Base-by-base conservation (phyloP, 2,329 filamentous ascomycete genomes). In the Monilinia polystroma region DNA sequence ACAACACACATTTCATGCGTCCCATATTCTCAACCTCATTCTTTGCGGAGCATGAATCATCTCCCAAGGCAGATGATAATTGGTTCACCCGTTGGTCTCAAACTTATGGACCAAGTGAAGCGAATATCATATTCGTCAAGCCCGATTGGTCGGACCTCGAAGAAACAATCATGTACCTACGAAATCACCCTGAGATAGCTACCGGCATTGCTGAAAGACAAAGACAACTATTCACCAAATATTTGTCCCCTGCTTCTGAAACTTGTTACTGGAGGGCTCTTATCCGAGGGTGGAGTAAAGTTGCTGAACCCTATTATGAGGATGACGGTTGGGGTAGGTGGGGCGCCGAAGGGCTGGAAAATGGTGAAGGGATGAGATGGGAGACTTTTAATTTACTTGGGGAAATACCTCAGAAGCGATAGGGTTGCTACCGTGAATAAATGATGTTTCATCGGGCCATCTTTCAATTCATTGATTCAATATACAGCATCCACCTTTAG, bases 111-210 rank as follows among this genome's bases (percentile, higher is more conserved):
- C 66, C 75, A 0, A 69, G 74, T 4, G 77, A 81, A 69, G 81
- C 81, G 1, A 83, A 83, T 68, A 78, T 82, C 49, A 76, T 84
- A n/a, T 84, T 84, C 71, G 80, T 84, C 8, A 76, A 77, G 54
- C 79, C 79, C 5, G 81, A 84, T 70, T 84, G 82, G 83, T 80
- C 79, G 29, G 83, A 85, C 69, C 75, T 85, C 3, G 80, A 81
- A 70, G 76, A 77, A 1, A 80, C 79, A 3, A 75, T 84, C 4
- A 68, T 67, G 23, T 85, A 81, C 80, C 69, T 85, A 32, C 79
- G 82, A 66, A 71, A 70, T 2, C 77, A 83, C 68, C 80, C 80
- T 0, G 70, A 74, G 1, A 73, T 81, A 4, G 82, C 82, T 2
- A 78, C 78, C 70, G 80, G 79, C 0, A 84, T 85, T 58, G 82